Percentiles rank a stretch among this genome's conserved stretches.
Evolutionary conservation across 176 grass and related monocot species (phyloP).

Genomic region (Neostapfia colusana): DNA sequence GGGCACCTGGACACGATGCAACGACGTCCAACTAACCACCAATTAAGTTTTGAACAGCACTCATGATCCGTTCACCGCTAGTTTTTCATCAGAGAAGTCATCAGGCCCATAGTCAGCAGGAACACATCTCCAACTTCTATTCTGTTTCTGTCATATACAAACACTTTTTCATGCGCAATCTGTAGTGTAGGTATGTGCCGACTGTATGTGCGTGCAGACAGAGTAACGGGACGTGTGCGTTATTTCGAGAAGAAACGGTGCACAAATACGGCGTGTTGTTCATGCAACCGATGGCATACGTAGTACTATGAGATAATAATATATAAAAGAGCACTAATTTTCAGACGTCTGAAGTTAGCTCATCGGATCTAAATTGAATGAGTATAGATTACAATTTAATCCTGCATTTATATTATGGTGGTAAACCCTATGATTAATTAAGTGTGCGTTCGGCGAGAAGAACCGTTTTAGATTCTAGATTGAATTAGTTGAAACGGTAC

Average conservation of each 20-base stretch:
- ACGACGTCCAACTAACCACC: not conserved
- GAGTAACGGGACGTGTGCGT: not conserved
- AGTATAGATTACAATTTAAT: too few species aligned
- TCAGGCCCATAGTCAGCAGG: not conserved
- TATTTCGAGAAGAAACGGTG: not conserved
- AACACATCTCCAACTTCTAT: not conserved
- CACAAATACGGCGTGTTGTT: not conserved
- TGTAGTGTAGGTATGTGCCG: not conserved
- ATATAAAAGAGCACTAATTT: too few species aligned
- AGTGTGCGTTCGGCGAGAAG: too few species aligned
- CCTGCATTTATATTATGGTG: too few species aligned
- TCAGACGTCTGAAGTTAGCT: too few species aligned
- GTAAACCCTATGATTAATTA: too few species aligned
- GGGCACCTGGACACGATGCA: not conserved
- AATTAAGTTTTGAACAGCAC: not conserved
- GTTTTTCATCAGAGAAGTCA: not conserved
- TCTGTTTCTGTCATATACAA: not conserved
- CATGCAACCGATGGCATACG: not conserved
- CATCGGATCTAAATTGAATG: too few species aligned
- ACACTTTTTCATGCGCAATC: not conserved
- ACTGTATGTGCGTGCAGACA: not conserved
- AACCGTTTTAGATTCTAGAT: too few species aligned
- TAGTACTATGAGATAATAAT: not conserved
- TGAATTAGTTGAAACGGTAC: too few species aligned
- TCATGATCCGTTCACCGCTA: not conserved